phyloP scores from a whole-genome alignment of 129 eudicot genomes.

The Oenanthe sinensis region DNA sequence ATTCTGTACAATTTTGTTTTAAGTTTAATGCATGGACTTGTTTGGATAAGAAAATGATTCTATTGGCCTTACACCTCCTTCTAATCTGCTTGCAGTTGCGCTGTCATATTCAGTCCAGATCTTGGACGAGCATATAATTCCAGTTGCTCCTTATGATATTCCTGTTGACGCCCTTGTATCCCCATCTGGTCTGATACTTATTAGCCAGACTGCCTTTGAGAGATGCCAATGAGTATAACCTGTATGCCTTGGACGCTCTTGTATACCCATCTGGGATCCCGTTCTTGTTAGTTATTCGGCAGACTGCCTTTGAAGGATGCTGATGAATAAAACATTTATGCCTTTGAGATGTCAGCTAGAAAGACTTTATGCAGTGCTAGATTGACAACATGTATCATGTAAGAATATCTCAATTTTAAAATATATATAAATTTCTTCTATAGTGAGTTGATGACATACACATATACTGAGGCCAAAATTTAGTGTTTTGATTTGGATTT shows the following conservation, averaged over 20 bases:
- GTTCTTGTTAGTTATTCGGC: not conserved
- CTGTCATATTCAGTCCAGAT: conserved; percentile 88
- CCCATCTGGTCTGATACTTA: conserved; percentile 80
- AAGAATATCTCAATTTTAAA: not conserved
- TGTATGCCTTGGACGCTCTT: not conserved
- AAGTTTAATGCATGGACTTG: not conserved
- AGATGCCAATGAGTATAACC: not conserved
- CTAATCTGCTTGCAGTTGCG: conserved; percentile 51
- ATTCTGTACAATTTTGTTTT: not conserved
- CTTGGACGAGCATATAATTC: conserved; percentile 75
- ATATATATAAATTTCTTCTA: not conserved
- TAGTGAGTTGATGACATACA: not conserved
- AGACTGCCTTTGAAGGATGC: not conserved
- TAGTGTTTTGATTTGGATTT: too few relatives aligned
- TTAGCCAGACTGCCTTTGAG: conserved; percentile 45
- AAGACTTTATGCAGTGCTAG: not conserved
- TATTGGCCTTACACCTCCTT: not conserved
- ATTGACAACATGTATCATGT: not conserved
- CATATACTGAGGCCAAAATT: too few relatives aligned
- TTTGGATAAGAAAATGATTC: not conserved
- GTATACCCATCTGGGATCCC: not conserved
- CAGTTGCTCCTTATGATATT: conserved; percentile 71
- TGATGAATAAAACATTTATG: not conserved
- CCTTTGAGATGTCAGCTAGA: too few relatives aligned
- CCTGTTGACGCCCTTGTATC: conserved; percentile 63